Evolutionary conservation across 345 rosid genomes (phyloP).

Genomic region (Ceriops decandra): DNA sequence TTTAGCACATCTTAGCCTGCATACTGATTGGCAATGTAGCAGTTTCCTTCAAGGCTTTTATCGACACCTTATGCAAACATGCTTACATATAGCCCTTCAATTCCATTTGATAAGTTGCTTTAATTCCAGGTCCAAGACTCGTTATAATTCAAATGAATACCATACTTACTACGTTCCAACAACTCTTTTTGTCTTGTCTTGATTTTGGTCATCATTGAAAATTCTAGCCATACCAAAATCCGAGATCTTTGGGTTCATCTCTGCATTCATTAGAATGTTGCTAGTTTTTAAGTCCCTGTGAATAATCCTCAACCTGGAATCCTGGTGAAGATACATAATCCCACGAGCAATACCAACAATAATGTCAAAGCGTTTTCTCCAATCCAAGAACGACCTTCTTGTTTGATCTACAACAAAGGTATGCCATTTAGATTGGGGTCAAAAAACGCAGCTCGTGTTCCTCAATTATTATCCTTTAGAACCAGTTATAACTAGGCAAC

Average conservation of each 20-base stretch:
- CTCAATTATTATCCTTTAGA: not conserved
- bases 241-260: constrained; percentile 56
- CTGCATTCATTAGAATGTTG: constrained; percentile 49
- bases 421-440: not conserved
- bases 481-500: not conserved
- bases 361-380: constrained; percentile 54
- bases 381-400: constrained; percentile 36
- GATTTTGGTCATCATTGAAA: constrained; percentile 44
- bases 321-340: constrained; percentile 64
- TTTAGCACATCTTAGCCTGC: too few relatives aligned
- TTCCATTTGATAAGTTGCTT: too few relatives aligned
- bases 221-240: constrained; percentile 74
- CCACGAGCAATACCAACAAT: constrained; percentile 64
- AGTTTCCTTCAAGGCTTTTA: too few relatives aligned
- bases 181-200: constrained; percentile 48
- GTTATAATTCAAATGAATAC: too few relatives aligned
- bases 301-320: constrained; percentile 67
- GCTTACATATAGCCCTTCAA: too few relatives aligned
- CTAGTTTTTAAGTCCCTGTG: constrained; percentile 71
- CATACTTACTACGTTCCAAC: constrained; percentile 68
- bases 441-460: not conserved
- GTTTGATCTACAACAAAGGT: constrained; percentile 32
- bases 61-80: too few relatives aligned
- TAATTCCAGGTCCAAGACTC: too few relatives aligned
- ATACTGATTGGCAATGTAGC: too few relatives aligned